Percentiles rank a stretch among this genome's conserved stretches.
phyloP scores from a whole-genome alignment of 2,329 filamentous ascomycete genomes.

The Neurospora sp. region DNA sequence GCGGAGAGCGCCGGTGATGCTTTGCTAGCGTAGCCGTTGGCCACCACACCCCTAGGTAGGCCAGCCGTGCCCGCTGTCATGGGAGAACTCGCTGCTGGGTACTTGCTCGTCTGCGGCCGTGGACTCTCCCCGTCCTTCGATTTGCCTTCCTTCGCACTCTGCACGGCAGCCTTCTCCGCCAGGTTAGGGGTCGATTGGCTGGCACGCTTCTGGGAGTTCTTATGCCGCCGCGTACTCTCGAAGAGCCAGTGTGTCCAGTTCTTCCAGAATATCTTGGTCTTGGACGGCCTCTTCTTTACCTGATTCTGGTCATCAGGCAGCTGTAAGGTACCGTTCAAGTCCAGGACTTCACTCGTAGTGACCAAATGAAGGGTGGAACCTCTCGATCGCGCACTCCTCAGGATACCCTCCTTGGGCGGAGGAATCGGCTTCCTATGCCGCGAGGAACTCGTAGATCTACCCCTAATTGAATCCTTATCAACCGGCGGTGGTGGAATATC shows the following conservation, averaged over 20 bases:
- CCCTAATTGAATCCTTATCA: slow-evolving; percentile 61
- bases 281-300: slow-evolving; percentile 45
- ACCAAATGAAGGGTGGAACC: slow-evolving; percentile 84
- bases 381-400: slow-evolving; percentile 60
- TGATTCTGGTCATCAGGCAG: slow-evolving; percentile 28
- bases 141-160: slow-evolving; percentile 28
- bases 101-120: slow-evolving; percentile 50
- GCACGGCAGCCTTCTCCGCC: slow-evolving; percentile 34
- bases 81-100: slow-evolving; percentile 32
- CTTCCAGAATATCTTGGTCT: slow-evolving; percentile 51
- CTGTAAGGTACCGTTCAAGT: slow-evolving; percentile 22
- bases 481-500: slow-evolving; percentile 57
- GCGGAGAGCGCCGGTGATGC: slow-evolving; percentile 14
- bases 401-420: slow-evolving; percentile 72
- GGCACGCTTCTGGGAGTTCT: slow-evolving; percentile 36
- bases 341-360: slow-evolving; percentile 47
- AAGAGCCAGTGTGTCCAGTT: slow-evolving; percentile 55
- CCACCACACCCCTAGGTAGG: slow-evolving; percentile 40
- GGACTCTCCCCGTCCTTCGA: slow-evolving; percentile 42
- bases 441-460: slow-evolving; percentile 63
- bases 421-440: slow-evolving; percentile 64
- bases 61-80: slow-evolving; percentile 28
- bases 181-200: slow-evolving; percentile 52
- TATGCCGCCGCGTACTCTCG: slow-evolving; percentile 45
- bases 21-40: slow-evolving; percentile 37